Evolutionary conservation across 179 eudicot species (phyloP).

Genomic region (Amaranthus tricolor): DNA sequence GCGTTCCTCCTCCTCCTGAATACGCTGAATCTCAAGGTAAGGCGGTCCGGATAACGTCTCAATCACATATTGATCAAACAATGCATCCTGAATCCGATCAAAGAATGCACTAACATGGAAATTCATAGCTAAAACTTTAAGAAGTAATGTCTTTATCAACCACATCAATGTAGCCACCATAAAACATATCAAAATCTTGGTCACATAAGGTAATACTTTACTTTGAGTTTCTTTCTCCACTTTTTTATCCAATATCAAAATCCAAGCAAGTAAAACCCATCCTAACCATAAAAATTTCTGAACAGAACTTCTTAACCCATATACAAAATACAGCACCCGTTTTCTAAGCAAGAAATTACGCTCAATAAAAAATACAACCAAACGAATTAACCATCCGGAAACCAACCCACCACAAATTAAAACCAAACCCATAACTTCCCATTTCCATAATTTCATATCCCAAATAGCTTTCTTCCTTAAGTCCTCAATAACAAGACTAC

Average conservation of each 20-base stretch:
- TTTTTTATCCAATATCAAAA: slow-evolving; percentile 26
- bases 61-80: slow-evolving; percentile 46
- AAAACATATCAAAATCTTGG: slow-evolving; percentile 31
- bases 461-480: slow-evolving; percentile 27
- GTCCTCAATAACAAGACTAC: slow-evolving; percentile 45
- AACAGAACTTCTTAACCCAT: slow-evolving; percentile 34
- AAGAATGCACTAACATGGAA: slow-evolving; percentile 46
- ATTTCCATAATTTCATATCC: slow-evolving; percentile 40
- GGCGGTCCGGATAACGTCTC: slow-evolving; percentile 41
- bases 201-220: slow-evolving; percentile 47
- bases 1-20: slow-evolving; percentile 61
- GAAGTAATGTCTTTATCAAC: slow-evolving; percentile 41
- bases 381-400: slow-evolving; percentile 32
- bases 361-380: slow-evolving; percentile 40
- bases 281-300: slow-evolving; percentile 41
- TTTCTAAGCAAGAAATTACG: slow-evolving; percentile 37
- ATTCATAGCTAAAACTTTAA: slow-evolving; percentile 40
- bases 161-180: slow-evolving; percentile 39
- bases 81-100: slow-evolving; percentile 45
- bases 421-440: slow-evolving; percentile 38
- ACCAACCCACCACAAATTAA: slow-evolving; percentile 40
- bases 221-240: slow-evolving; percentile 31
- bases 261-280: slow-evolving; percentile 37
- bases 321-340: slow-evolving; percentile 40
- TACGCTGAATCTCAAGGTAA: slow-evolving; percentile 35